Evolutionary conservation across 495 filamentous ascomycete species (phyloP).

Genomic region (Cryomyces antarcticus): DNA sequence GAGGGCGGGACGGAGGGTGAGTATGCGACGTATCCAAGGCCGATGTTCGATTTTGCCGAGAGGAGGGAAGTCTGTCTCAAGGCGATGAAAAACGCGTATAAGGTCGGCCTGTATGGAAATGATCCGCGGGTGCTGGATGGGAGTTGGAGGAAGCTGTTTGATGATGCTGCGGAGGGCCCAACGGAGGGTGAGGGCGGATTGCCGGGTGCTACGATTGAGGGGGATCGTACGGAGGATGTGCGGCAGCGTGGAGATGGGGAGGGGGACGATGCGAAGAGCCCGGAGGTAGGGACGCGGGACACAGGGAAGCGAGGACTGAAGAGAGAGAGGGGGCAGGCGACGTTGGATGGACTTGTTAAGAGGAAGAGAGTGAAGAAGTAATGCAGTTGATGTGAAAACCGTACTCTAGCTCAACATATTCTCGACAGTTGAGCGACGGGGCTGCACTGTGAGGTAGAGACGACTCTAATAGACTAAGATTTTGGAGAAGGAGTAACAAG

Average conservation of each 20-base stretch:
- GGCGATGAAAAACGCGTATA: conserved; percentile 45
- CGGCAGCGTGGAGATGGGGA: conserved; percentile 2
- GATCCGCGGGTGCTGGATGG: conserved; percentile 37
- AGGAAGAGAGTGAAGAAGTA: conserved; percentile 4
- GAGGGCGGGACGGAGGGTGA: conserved; percentile 16
- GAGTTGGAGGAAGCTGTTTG: conserved; percentile 37
- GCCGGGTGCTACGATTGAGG: conserved; percentile 9
- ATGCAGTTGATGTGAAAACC: not conserved
- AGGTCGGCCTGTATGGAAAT: conserved; percentile 37
- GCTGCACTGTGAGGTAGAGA: too few species aligned
- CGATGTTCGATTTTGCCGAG: conserved; percentile 51
- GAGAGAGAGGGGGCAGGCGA: conserved; percentile 12
- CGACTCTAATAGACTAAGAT: too few species aligned
- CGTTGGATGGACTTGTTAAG: conserved; percentile 12
- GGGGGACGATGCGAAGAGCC: not conserved
- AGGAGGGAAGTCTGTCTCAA: conserved; percentile 36
- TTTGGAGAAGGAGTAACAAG: too few species aligned
- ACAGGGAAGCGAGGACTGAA: conserved; percentile 2
- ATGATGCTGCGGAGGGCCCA: conserved; percentile 25
- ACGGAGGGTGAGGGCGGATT: conserved; percentile 18
- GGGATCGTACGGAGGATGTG: conserved; percentile 5
- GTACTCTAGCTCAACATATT: too few species aligned
- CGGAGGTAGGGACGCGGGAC: not conserved
- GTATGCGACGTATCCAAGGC: conserved; percentile 35
- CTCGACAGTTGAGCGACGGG: too few species aligned